Evolutionary conservation across 1,139 yeast species (phyloP), one percentile per base, ranked within the genome.

Genomic region (Fermentozyma sake): DNA sequence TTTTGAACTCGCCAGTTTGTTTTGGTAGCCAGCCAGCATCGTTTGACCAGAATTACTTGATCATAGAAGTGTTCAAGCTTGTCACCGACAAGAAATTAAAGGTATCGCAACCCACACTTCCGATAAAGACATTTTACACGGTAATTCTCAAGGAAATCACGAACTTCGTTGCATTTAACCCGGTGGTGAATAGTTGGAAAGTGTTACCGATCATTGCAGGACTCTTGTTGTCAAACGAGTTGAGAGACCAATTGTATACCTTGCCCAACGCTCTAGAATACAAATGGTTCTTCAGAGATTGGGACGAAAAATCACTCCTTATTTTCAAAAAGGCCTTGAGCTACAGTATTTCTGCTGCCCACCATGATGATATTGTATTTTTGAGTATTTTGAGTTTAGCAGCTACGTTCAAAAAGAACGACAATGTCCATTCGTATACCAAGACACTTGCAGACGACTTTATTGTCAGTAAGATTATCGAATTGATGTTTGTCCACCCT

Each of bases 61-160:
- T 72, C 1, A 51, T 72, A 19, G 79, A 74, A 37, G 74, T 68
- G 12, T 72, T 69, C 48, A 68, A 65, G 37, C 56, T 62, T 28
- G 50, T 72, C 6, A 37, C 72, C 12, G 73, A 69, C 26, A 66
- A 72, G 38, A 82, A 82, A 45, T 57, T 67, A 28, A 59, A 58
- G 28, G 59, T 80, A 4, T 75, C 85, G 6, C 72, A 72, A 35
- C 93, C 93, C 1, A 67, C 84, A 0, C 45, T 82, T 6, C 50
- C 76, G 1, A 55, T 75, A 13, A 58, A 68, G 34, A 55, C 58
- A 3, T 82, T 80, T 61, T 73, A 71, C 40, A 50, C 58, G 4
- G 58, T 68, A 0, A 33, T 77, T 3, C 38, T 60, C 19, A 51
- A 55, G 14, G 71, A 72, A 27, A 34, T 72, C 21, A 35, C 35